Base-by-base conservation (phyloP, 768 basidiomycete species). In the Cyclocybe cylindracea region DNA sequence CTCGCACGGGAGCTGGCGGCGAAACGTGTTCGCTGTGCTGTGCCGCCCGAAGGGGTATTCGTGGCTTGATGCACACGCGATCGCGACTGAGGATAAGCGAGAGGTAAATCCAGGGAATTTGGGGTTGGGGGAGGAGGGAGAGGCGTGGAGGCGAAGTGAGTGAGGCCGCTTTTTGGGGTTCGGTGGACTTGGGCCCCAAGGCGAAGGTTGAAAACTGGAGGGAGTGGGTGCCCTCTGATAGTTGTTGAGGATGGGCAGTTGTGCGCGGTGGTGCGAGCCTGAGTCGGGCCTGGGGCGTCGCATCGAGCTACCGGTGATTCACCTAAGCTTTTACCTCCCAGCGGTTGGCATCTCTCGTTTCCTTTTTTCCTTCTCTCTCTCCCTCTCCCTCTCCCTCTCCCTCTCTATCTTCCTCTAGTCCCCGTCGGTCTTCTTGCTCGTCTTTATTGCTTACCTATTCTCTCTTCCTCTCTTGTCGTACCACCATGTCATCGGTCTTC, bases 31-130 rank as follows among this genome's bases (percentile, higher is more conserved):
- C 29, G 84, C 87, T 48, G 79, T 92, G 38, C 70, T 96, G 39
- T 95, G 93, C 70, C 75, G 94, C 35, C 91, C 94, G 0, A 73
- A 78, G 32, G 89, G 90, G 13, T 86, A 78, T 60, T 88, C 90
- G 39, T 97, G 91, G 91, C 66, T 95, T 24, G 76, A 91, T 60
- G 79, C 80, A 4, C 64, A 69, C 32, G 85, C 69, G 16, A 61
- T 80, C 31, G 84, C 79, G 47, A 85, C 83, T 40, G 83, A 87
- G 65, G 94, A 95, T 68, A 78, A 77, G 67, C 73, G 94, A 50
- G 74, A 78, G 58, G 71, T 89, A 3, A 94, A 94, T 68, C 92
- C 92, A 11, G 91, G 86, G 6, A 43, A 44, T 46, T 45, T 46
- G 46, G 8, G 40, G 16, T 39, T 41, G 33, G 14, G 41, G 36